Evolutionary conservation across 345 rosid species (phyloP), one percentile per base, ranked within the genome.

Genomic region (Citrus glauca): DNA sequence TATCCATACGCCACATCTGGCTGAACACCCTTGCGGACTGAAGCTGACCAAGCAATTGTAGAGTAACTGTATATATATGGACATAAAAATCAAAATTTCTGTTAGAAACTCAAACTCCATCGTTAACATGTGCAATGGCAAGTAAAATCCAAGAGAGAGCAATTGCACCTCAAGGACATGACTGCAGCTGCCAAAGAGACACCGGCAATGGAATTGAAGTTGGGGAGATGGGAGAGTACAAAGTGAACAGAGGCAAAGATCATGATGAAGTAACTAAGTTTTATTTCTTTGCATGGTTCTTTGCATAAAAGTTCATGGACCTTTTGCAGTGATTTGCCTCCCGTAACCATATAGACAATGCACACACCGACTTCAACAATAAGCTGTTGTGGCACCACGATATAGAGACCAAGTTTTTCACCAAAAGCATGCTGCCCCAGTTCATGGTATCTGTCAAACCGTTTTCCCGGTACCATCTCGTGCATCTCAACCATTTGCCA

Each of bases 401-500:
- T 86, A 84, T 89, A 93, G 56, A 90, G 93, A 25, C 98, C 98
- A 5, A 92, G 92, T 73, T 89, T 91, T 20, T 92, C 87, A 4
- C 97, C 97, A 59, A 93, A 93, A 3, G 94, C 97, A 33, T 90
- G 16, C 73, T 93, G 97, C n/a, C 97, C 95, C 72, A 93, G 85
- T 77, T 93, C 97, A 68, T 91, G 97, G 76, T 93, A 93, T 65
- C 97, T 83, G 35, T 91, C 95, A 17, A 93, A 91, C 37, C 97
- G 84, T 65, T 72, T 89, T 2, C 97, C 95, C 0, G 97, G 92
- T 24, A 91, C 92, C 97, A 90, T 90, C 71, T 93, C 97, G 56
- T 93, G 97, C 97, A 93, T 93, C 75, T 93, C 95, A 66, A 93
- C 97, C 97, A 93, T 93, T 77, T 93, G 97, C 95, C 97, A 93